phyloP scores from a whole-genome alignment of 2,329 filamentous ascomycete species.

The Coniochaeta prunicola region DNA sequence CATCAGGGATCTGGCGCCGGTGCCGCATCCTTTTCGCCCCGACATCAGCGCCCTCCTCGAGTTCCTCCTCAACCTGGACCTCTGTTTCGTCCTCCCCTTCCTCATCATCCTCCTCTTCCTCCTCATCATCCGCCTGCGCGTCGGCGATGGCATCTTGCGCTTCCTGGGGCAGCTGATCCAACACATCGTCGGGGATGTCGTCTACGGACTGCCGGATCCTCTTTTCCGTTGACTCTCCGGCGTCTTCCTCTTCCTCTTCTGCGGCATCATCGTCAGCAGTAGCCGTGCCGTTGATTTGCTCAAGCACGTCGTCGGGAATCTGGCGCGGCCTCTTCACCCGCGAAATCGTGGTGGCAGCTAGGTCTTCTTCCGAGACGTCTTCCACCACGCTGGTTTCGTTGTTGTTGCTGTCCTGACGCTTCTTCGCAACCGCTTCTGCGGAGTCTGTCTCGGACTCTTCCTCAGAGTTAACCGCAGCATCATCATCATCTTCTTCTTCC shows the following conservation, averaged over 20 bases:
- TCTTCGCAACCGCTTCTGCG: not conserved
- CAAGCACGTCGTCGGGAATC: not conserved
- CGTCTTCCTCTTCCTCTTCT: not conserved
- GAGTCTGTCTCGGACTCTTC: not conserved
- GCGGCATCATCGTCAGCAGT: not conserved
- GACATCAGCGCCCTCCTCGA: not conserved
- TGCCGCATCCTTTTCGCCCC: not conserved
- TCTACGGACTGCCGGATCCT: not conserved
- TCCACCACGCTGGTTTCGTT: slow-evolving; percentile 7
- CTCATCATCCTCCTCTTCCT: not conserved
- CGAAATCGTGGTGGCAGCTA: not conserved
- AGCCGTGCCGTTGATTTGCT: not conserved
- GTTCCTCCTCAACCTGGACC: not conserved
- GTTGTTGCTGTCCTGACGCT: slow-evolving; percentile 5
- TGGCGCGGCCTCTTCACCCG: not conserved
- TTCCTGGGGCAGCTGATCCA: not conserved
- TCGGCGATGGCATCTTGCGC: not conserved
- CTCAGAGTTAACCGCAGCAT: no score
- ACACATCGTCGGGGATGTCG: not conserved
- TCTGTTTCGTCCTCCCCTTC: not conserved
- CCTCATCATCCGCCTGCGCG: not conserved
- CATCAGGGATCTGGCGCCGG: not conserved
- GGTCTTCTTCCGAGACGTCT: slow-evolving; percentile 6
- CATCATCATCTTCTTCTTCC: not conserved
- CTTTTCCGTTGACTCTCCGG: not conserved